Evolutionary conservation across 352 stramenopile species (phyloP).

Genomic region (Pythium guiyangense): DNA sequence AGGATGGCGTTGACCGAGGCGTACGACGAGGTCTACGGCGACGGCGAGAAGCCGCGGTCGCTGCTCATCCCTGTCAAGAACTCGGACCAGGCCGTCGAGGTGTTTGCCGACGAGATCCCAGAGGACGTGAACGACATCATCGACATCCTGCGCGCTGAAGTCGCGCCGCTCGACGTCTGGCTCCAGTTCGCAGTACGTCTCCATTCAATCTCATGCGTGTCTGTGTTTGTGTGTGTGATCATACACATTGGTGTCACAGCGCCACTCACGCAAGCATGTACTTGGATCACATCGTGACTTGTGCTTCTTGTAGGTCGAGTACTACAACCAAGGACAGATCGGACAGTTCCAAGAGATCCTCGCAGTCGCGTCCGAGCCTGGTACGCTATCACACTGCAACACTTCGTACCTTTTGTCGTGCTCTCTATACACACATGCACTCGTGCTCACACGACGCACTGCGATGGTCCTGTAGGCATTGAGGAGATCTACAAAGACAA

Average conservation of each 20-base stretch:
- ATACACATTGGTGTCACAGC: not conserved
- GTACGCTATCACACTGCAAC: conserved; percentile 8
- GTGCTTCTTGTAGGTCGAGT: conserved; percentile 55
- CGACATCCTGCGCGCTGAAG: conserved; percentile 87
- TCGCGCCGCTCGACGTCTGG: conserved; percentile 89
- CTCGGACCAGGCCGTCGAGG: conserved; percentile 86
- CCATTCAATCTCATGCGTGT: not conserved
- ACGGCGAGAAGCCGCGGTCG: conserved; percentile 43
- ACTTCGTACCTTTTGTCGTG: not conserved
- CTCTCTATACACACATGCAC: not conserved
- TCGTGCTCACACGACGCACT: not conserved
- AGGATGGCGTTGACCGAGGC: not conserved
- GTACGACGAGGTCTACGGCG: conserved; percentile 26
- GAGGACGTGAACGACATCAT: conserved; percentile 91
- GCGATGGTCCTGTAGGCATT: conserved; percentile 29
- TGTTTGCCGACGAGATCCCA: conserved; percentile 87
- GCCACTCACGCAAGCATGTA: too few relatives aligned
- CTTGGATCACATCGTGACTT: not conserved
- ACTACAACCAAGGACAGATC: conserved; percentile 83
- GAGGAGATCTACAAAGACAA: conserved; percentile 89
- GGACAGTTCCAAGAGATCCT: conserved; percentile 86
- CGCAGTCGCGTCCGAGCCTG: conserved; percentile 70
- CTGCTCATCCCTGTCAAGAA: conserved; percentile 90
- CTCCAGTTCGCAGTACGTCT: conserved; percentile 83
- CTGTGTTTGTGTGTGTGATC: not conserved